A percentile compares a stretch with the other conserved stretches of the same genome.
These are phyloP conservation scores for Lachancea meyersii DNA, from an alignment of 805 yeast genomes.

Conservation along the genomic window DNA sequence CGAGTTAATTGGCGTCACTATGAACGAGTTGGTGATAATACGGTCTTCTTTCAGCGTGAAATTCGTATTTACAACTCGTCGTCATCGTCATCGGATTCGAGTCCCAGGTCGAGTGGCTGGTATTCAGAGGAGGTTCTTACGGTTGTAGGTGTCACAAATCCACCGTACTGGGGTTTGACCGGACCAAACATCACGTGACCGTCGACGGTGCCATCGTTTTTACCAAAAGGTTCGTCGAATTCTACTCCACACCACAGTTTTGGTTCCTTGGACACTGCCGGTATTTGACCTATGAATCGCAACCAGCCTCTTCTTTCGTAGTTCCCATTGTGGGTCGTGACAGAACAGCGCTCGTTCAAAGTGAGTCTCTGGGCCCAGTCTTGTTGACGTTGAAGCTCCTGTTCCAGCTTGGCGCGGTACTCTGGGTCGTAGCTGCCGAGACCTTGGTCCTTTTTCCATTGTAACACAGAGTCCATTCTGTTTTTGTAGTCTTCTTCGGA, in stretches of 20 bases:
- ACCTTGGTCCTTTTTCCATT: constrained; percentile 66
- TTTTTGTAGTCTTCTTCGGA: constrained; percentile 40
- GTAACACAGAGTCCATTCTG: constrained; percentile 56
- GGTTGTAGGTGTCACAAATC: constrained; percentile 64
- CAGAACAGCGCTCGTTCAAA: constrained; percentile 51
- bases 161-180: constrained; percentile 52
- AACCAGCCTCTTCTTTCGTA: constrained; percentile 59
- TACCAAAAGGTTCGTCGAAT: constrained; percentile 81
- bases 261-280: constrained; percentile 40
- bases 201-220: constrained; percentile 70
- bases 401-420: constrained; percentile 30
- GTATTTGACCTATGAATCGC: constrained; percentile 60
- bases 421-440: constrained; percentile 70
- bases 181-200: constrained; percentile 58
- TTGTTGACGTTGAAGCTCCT: constrained; percentile 23
- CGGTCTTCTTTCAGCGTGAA: too few species aligned
- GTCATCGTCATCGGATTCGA: constrained; percentile 19
- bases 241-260: constrained; percentile 78
- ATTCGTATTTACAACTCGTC: constrained; percentile 33
- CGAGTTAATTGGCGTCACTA: background rate
- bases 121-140: constrained; percentile 62
- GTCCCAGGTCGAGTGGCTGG: constrained; percentile 33
- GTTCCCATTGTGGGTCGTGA: constrained; percentile 19
- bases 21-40: background rate
- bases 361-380: constrained; percentile 33